Conservation (phyloP, 257 asterid species). For the Salvia hispanica region DNA sequence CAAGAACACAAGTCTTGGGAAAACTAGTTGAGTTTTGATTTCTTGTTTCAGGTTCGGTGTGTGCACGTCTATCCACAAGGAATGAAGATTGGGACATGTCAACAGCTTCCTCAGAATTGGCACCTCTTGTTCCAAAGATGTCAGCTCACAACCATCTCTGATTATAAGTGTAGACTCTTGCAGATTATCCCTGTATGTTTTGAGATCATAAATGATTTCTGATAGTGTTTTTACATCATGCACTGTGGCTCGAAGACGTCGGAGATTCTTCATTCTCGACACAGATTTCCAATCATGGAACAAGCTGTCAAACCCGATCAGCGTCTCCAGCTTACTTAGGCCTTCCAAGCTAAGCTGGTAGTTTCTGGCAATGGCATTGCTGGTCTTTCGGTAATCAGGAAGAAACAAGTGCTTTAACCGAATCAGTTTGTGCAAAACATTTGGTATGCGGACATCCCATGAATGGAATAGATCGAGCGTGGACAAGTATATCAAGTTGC, state of each 20-base stretch:
- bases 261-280: constrained; percentile 19
- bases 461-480: constrained; percentile 22
- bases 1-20: constrained; percentile 5
- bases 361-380: background rate
- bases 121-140: background rate
- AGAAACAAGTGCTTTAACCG: constrained; percentile 17
- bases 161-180: constrained; percentile 7
- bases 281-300: constrained; percentile 13
- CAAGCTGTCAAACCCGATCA: constrained; percentile 16
- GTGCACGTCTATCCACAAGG: constrained; percentile 15
- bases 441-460: constrained; percentile 12
- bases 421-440: constrained; percentile 12
- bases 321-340: constrained; percentile 16
- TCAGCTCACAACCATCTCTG: constrained; percentile 4
- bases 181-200: background rate
- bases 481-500: constrained; percentile 16
- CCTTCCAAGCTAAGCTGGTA: constrained; percentile 2
- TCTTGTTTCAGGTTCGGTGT: background rate
- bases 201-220: constrained; percentile 13
- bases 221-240: constrained; percentile 11
- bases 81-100: constrained; percentile 14
- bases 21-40: background rate
- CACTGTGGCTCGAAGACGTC: constrained; percentile 14
- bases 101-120: background rate
- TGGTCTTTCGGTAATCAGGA: background rate